A percentile compares a stretch with the other conserved stretches of the same genome.
Evolutionary conservation across 371 early-diverging fungal genomes (phyloP).

Genomic region (Polyrhizophydium stewartii): DNA sequence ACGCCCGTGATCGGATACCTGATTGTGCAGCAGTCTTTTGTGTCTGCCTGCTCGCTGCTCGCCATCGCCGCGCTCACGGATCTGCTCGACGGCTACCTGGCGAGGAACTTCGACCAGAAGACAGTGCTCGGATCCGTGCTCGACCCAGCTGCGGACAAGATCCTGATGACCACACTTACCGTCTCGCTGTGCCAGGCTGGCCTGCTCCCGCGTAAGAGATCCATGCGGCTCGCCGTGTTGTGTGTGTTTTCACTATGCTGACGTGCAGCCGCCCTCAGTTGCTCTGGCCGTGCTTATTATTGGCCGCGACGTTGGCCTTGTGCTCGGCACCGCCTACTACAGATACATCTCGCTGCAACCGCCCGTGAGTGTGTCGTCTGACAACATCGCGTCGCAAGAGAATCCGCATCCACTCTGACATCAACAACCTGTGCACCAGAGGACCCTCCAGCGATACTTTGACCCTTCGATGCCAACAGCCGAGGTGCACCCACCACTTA

Average conservation of each 20-base stretch:
- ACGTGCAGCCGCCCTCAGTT: slow-evolving; percentile 31
- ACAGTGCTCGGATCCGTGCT: slow-evolving; percentile 86
- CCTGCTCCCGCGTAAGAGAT: slow-evolving; percentile 68
- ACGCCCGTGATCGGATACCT: slow-evolving; percentile 87
- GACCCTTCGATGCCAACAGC: slow-evolving; percentile 88
- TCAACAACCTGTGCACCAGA: slow-evolving; percentile 35
- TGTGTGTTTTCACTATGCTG: not conserved
- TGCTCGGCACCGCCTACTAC: slow-evolving; percentile 74
- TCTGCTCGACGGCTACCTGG: slow-evolving; percentile 90
- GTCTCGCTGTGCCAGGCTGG: slow-evolving; percentile 70
- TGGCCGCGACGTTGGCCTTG: slow-evolving; percentile 79
- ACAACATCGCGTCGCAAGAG: too few relatives aligned
- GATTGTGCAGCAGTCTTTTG: slow-evolving; percentile 68
- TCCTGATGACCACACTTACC: slow-evolving; percentile 87
- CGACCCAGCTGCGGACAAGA: slow-evolving; percentile 96
- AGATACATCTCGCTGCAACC: slow-evolving; percentile 84
- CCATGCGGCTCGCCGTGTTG: not conserved
- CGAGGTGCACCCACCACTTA: slow-evolving; percentile 81
- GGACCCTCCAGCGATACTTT: slow-evolving; percentile 80
- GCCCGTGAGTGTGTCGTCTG: slow-evolving; percentile 61
- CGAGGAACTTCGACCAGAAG: slow-evolving; percentile 79
- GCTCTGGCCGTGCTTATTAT: slow-evolving; percentile 80
- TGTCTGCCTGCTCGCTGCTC: slow-evolving; percentile 63
- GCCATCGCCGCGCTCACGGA: slow-evolving; percentile 82
- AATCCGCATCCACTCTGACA: not conserved